Evolutionary conservation across 306 rosid species (phyloP), one percentile per base, ranked within the genome.

Genomic region (Begonia masoniana): DNA sequence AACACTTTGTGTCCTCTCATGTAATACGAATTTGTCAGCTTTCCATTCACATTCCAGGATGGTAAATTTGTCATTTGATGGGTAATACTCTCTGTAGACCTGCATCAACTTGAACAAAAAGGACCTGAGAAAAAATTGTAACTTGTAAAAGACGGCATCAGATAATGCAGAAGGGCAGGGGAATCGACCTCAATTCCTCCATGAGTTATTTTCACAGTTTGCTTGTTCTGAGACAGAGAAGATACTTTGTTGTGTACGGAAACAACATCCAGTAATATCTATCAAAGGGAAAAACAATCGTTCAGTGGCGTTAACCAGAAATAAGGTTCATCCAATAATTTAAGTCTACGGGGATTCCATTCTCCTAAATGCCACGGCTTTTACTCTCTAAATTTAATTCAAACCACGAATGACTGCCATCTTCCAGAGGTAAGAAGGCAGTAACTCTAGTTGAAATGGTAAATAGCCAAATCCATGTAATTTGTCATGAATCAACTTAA

Each of bases 251-350:
- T 85, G 83, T 78, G 85, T 65, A 80, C 66, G 7, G 79, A 71
- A 69, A 80, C 87, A 61, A 78, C 73, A 69, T 89, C 82, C 47
- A 82, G 85, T 39, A 89, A 65, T 60, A 82, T 82, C 97, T 89
- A 84, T 50, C 36, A 56, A 53, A 54, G 26, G 39, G 47, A 56
- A 54, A 57, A 14, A 61, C 51, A 60, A 55, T 39, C 19, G 52
- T n/a, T 55, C 42, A 41, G 6, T 12, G 15, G 8, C 24, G 24
- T 21, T 21, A 21, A 21, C 24, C 3, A 9, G 10, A 21, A 53
- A 42, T 41, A 47, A 45, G 59, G 12, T 31, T 50, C 47, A 56
- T 35, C 15, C 62, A 53, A 21, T 21, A 31, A 31, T 35, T 24
- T 15, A 47, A 23, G 17, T 14, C 46, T 10, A 46, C 1, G 21